Percentiles rank a stretch among this genome's conserved stretches.
Evolutionary conservation across 2,329 filamentous ascomycete genomes (phyloP).

Genomic region (Aspergillus amoenus): DNA sequence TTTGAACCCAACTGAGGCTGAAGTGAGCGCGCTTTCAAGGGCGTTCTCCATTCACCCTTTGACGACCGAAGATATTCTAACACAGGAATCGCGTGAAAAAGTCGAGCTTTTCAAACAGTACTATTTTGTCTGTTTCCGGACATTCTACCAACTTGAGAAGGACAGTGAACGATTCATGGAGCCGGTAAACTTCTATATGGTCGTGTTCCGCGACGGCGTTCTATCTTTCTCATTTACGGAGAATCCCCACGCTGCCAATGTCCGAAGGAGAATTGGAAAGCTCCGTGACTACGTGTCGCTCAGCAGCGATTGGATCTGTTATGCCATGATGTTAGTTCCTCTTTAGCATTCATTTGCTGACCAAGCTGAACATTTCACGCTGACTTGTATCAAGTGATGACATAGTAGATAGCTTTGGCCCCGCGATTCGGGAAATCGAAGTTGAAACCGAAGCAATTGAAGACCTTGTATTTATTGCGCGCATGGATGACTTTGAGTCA

Average conservation of each 20-base stretch:
- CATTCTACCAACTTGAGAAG: slow-evolving; percentile 81
- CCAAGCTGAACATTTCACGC: not conserved
- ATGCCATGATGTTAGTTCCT: slow-evolving; percentile 79
- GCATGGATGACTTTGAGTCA: slow-evolving; percentile 81
- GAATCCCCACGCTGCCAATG: slow-evolving; percentile 83
- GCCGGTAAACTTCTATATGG: slow-evolving; percentile 93
- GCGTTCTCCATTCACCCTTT: slow-evolving; percentile 94
- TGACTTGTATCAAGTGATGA: slow-evolving; percentile 65
- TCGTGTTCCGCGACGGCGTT: slow-evolving; percentile 94
- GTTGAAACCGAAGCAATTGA: slow-evolving; percentile 88
- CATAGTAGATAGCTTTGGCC: slow-evolving; percentile 94
- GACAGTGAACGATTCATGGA: slow-evolving; percentile 81
- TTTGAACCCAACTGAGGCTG: slow-evolving; percentile 83
- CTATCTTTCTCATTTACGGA: slow-evolving; percentile 90
- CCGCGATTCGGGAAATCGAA: slow-evolving; percentile 84
- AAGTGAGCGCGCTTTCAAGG: slow-evolving; percentile 83
- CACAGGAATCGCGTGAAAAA: slow-evolving; percentile 94
- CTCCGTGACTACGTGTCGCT: slow-evolving; percentile 93
- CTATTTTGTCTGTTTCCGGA: slow-evolving; percentile 97
- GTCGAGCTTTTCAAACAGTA: slow-evolving; percentile 97
- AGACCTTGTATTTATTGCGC: slow-evolving; percentile 89
- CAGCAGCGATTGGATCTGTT: slow-evolving; percentile 98
- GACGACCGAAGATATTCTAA: slow-evolving; percentile 93
- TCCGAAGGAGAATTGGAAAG: slow-evolving; percentile 86
- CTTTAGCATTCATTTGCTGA: not conserved